Evolutionary conservation across 2,329 filamentous ascomycete genomes (phyloP).

Genomic region (Xylariaceae sp.): DNA sequence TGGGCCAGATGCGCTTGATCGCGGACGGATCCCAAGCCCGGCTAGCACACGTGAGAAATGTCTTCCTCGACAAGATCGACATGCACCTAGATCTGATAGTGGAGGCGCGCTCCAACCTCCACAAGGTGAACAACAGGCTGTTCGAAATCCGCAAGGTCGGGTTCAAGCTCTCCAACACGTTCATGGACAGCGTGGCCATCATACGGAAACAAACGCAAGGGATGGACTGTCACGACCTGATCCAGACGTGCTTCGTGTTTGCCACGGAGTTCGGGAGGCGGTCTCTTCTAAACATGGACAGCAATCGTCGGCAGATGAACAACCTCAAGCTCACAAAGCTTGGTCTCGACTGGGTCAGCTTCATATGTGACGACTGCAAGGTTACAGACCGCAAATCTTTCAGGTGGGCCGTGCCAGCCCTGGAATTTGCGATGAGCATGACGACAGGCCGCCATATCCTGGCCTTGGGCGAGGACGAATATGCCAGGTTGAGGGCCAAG

Average conservation of each 20-base stretch:
- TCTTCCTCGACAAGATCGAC: constrained; percentile 72
- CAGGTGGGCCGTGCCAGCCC: constrained; percentile 89
- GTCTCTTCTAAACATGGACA: constrained; percentile 91
- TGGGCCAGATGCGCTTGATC: constrained; percentile 80
- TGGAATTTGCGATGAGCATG: constrained; percentile 97
- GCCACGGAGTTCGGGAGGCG: constrained; percentile 98
- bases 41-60: constrained; percentile 69
- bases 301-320: constrained; percentile 92
- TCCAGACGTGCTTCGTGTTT: constrained; percentile 96
- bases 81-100: constrained; percentile 84
- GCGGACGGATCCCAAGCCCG: constrained; percentile 79
- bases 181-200: constrained; percentile 97
- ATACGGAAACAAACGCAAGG: constrained; percentile 80
- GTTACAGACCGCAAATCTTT: constrained; percentile 94
- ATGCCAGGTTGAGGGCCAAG: constrained; percentile 73
- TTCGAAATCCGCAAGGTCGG: constrained; percentile 94
- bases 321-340: constrained; percentile 91
- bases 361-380: constrained; percentile 95
- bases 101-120: constrained; percentile 87
- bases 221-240: constrained; percentile 86
- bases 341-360: constrained; percentile 93
- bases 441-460: constrained; percentile 89
- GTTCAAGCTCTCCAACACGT: constrained; percentile 93
- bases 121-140: constrained; percentile 83
- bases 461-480: constrained; percentile 84